Conservation (phyloP, 441 rosid species). For the Corymbia citriodora region DNA sequence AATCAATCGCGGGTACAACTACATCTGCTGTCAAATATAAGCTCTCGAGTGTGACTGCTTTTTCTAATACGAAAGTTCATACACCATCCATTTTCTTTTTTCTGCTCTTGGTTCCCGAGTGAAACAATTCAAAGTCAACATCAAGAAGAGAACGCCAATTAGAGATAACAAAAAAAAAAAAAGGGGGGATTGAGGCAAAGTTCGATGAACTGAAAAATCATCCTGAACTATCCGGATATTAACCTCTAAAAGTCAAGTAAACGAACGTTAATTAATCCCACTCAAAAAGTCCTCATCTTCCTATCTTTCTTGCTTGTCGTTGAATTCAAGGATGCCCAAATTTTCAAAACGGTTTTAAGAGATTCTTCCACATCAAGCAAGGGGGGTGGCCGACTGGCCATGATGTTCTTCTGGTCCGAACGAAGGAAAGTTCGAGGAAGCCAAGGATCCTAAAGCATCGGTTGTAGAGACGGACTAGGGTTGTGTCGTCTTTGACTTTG, state of each 20-base stretch:
- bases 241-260: neutral
- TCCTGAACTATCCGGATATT: neutral
- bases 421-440: neutral
- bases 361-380: neutral
- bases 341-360: neutral
- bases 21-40: neutral
- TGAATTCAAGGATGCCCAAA: neutral
- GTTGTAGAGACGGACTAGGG: neutral
- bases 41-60: neutral
- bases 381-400: neutral
- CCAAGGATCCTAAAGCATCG: neutral
- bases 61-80: neutral
- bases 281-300: neutral
- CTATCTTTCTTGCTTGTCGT: neutral
- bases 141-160: neutral
- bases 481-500: neutral
- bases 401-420: neutral
- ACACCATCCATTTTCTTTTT: neutral
- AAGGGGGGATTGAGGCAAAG: neutral
- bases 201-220: neutral
- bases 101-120: neutral
- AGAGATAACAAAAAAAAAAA: neutral
- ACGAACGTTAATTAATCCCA: neutral
- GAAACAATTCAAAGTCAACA: neutral
- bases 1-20: neutral